Evolutionary conservation across 805 yeast genomes (phyloP).

Genomic region (Metschnikowia similis): DNA sequence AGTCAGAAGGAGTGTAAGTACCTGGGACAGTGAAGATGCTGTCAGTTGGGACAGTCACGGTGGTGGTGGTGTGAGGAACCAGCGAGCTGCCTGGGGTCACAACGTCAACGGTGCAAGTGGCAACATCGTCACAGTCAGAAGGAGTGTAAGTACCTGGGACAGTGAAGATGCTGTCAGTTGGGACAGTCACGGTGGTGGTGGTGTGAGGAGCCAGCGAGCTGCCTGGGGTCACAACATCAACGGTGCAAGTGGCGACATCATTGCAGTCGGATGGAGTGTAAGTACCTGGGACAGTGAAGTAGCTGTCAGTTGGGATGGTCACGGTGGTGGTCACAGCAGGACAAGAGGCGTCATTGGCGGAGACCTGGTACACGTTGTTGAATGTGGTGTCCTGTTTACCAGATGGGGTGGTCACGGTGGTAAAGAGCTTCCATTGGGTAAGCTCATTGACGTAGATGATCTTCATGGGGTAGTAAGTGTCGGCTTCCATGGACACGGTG

Average conservation of each 20-base stretch:
- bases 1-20: slow-evolving; percentile 2
- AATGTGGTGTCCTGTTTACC: not conserved
- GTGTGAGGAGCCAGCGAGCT: not conserved
- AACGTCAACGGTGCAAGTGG: slow-evolving; percentile 1
- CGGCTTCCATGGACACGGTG: slow-evolving; percentile 1
- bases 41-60: not conserved
- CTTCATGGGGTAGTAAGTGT: slow-evolving; percentile 4
- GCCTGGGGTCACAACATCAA: not conserved
- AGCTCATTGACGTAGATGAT: slow-evolving; percentile 4
- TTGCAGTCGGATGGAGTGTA: slow-evolving; percentile 1
- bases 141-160: slow-evolving; percentile 2
- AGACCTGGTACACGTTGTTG: not conserved
- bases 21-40: not conserved
- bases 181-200: not conserved
- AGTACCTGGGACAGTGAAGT: not conserved
- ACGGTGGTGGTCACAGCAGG: slow-evolving; percentile 1
- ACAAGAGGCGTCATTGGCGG: not conserved
- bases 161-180: not conserved
- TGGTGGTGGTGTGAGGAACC: slow-evolving; percentile 1
- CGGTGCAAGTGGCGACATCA: slow-evolving; percentile 1
- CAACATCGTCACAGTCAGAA: not conserved
- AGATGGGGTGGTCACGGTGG: slow-evolving; percentile 1
- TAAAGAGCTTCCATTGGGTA: slow-evolving; percentile 3
- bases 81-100: not conserved
- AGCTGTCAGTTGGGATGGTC: not conserved